A percentile compares a stretch with the other conserved stretches of the same genome.
Evolutionary conservation across 768 basidiomycete species (phyloP).

Genomic region (Naganishia kalamii): DNA sequence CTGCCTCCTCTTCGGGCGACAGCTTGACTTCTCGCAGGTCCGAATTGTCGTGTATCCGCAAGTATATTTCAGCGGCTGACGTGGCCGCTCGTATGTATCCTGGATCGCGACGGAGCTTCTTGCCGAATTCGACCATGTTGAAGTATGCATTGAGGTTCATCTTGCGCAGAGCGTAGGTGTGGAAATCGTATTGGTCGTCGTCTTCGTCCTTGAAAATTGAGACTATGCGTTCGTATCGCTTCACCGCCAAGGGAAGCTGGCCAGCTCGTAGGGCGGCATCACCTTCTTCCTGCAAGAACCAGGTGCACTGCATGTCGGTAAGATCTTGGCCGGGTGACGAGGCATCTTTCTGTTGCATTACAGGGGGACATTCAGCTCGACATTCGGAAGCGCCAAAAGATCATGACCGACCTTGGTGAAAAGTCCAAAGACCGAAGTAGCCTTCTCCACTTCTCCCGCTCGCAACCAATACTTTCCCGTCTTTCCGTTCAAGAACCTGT

Average conservation of each 20-base stretch:
- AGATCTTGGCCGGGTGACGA: conserved; percentile 67
- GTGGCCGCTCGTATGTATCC: conserved; percentile 68
- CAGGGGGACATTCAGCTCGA: not conserved
- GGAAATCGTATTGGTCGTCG: conserved; percentile 97
- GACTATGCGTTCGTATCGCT: conserved; percentile 69
- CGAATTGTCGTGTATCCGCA: conserved; percentile 38
- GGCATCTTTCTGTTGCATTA: conserved; percentile 67
- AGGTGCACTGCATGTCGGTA: conserved; percentile 90
- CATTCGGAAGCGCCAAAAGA: not conserved
- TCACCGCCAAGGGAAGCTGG: conserved; percentile 70
- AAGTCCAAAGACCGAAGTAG: conserved; percentile 64
- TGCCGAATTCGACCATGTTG: conserved; percentile 77
- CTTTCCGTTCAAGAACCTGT: conserved; percentile 91
- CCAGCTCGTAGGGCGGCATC: conserved; percentile 62
- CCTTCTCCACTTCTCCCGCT: conserved; percentile 72
- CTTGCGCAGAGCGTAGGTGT: conserved; percentile 84
- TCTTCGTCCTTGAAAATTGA: conserved; percentile 82
- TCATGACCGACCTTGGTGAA: conserved; percentile 76
- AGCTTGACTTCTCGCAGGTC: conserved; percentile 38
- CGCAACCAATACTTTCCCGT: conserved; percentile 81
- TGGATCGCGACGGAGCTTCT: conserved; percentile 68
- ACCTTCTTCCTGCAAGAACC: conserved; percentile 77
- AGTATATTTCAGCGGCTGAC: conserved; percentile 60
- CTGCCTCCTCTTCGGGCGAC: conserved; percentile 42
- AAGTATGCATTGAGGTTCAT: conserved; percentile 75